Base-by-base conservation (phyloP, 2,329 filamentous ascomycete species). In the Rhynchosporium agropyri region DNA sequence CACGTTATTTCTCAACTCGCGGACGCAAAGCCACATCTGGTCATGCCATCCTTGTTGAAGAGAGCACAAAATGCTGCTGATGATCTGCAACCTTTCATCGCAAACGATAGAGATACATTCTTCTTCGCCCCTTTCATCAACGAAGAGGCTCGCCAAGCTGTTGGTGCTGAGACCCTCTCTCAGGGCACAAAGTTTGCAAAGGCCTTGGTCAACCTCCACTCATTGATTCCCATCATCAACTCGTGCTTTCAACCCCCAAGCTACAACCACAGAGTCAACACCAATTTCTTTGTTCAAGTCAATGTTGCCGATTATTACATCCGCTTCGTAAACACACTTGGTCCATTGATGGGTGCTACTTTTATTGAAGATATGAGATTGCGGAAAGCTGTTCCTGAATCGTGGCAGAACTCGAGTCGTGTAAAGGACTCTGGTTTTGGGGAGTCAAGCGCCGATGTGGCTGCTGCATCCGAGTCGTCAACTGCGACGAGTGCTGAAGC, bases 301-400 rank as follows among this genome's bases (percentile, higher is more conserved):
- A 96, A 96, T 72, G 83, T 96, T 28, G 91, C 88, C 38, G 94
- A 98, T 74, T 88, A 91, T 74, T 96, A 96, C 73, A 80, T 86
- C 50, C 77, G 81, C n/a, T 79, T 97, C 43, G 83, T 96, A 29
- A 84, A 86, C 65, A 86, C 87, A 31, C 82, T 98, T 40, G 92
- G 92, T 3, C 87, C 87, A 29, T 79, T 99, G 15, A 83, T 97
- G 67, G 85, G 90, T 48, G 88, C 89, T 58, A 90, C 92, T 63
- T 82, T 96, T n/a, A 89, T 88, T 76, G 94, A 99, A 75, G 90
- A 96, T 68, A 89, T 93, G 42, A 79, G 88, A 0, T 80, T 97
- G 50, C 84, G 89, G 67, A 87, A 85, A 57, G 81, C 84, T 58
- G 88, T 97, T 55, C 92, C 94, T 0, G 82, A 87, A 43, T 80